Base-by-base conservation (phyloP, 1,284 basidiomycete genomes). In the Moesziomyces sp. region DNA sequence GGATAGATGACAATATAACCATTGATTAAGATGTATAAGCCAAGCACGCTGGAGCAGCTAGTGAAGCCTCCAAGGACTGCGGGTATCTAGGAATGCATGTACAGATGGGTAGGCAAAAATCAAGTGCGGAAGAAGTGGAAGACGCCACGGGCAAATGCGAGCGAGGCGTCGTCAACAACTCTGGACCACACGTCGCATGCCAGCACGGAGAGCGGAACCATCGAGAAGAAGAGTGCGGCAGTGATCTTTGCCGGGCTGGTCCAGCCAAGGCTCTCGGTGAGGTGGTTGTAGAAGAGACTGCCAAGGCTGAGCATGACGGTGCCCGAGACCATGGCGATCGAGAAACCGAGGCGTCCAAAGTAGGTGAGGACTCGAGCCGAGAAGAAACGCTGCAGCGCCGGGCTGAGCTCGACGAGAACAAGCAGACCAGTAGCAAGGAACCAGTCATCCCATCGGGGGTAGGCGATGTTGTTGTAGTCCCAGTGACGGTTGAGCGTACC, bases 391-490 rank as follows among this genome's bases (percentile, higher is more conserved):
- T 69, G 72, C 6, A 67, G 65, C 10, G 44, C 43, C 11, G 61
- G 68, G 50, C 56, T 67, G 43, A 79, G 52, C 49, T 79, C 77
- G 24, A 79, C 45, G 18, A 79, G 68, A 14, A 67, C 58, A 10
- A 79, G 38, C n/a, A 69, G 52, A 47, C 74, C 76, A 14, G 76
- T 66, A 19, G 55, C 61, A 18, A 79, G 55, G 43, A 79, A 47
- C 65, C 68, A 79, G 67, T 79, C 75, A 28, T 79, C 78, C 51
- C 75, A 67, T 52, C 78, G 69, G 5, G 78, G 76, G 59, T 64
- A 77, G 19, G 76, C 75, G 9, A 44, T 61, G 46, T 62, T 62
- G 60, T 56, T 58, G 57, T 57, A 51, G 45, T 76, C 61, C 55
- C 67, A 73, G 52, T 68, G 51, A 11, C 59, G 51, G 55, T 76